Evolutionary conservation across 139 green algal genomes (phyloP).

Genomic region (Tetratostichococcus sp.): DNA sequence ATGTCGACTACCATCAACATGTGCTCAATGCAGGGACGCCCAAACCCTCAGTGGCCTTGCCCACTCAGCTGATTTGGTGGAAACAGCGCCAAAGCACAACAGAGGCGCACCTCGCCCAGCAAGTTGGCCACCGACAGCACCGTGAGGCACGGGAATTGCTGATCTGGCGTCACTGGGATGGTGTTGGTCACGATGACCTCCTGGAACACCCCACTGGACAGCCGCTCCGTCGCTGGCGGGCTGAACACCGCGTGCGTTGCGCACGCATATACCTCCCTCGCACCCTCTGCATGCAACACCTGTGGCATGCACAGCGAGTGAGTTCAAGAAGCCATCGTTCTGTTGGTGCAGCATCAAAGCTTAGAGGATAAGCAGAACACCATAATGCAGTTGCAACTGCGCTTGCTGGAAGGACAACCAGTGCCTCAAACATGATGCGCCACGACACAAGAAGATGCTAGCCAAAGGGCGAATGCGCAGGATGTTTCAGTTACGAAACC

Average conservation of each 20-base stretch:
- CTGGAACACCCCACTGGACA: conserved; percentile 84
- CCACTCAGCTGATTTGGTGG: too few species aligned
- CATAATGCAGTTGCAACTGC: too few species aligned
- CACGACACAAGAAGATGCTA: too few species aligned
- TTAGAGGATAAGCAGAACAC: too few species aligned
- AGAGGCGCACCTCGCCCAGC: conserved; percentile 82
- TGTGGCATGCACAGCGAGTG: background rate
- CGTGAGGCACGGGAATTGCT: conserved; percentile 94
- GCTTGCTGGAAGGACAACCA: too few species aligned
- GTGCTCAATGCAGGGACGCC: too few species aligned
- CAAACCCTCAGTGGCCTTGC: too few species aligned
- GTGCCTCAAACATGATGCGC: too few species aligned
- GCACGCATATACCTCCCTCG: conserved; percentile 91
- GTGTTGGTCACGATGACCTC: conserved; percentile 98
- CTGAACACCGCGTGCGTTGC: conserved; percentile 95
- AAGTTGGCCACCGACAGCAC: conserved; percentile 95
- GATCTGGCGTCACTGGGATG: conserved; percentile 74
- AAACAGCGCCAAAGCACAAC: too few species aligned
- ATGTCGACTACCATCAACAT: too few species aligned
- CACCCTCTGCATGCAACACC: conserved; percentile 75
- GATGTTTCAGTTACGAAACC: too few species aligned
- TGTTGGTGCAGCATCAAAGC: background rate
- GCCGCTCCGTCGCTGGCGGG: conserved; percentile 87
- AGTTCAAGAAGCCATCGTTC: background rate
- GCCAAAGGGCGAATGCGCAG: too few species aligned